A percentile compares a stretch with the other conserved stretches of the same genome.
phyloP scores from a whole-genome alignment of 2,329 filamentous ascomycete genomes.

The Colletotrichum sansevieriae region DNA sequence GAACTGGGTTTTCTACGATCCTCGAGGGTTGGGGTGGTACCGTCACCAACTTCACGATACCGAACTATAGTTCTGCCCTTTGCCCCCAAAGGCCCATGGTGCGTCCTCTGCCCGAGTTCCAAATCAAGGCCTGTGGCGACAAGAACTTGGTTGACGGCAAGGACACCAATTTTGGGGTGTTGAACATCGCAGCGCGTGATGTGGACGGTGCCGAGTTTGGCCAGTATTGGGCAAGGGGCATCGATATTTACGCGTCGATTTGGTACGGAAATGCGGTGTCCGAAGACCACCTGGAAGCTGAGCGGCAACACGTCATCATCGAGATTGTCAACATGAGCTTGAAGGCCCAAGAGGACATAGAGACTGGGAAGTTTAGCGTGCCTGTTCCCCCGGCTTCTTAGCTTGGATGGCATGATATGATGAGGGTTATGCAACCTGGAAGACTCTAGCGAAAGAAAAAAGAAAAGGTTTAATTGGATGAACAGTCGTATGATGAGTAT shows the following conservation, averaged over 20 bases:
- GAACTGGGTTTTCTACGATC: conserved; percentile 43
- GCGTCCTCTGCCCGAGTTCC: conserved; percentile 44
- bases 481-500: too few species aligned
- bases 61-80: conserved; percentile 47
- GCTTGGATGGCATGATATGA: not conserved
- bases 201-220: conserved; percentile 30
- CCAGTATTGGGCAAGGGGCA: conserved; percentile 6
- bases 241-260: conserved; percentile 45
- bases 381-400: conserved; percentile 16
- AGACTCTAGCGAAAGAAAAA: too few species aligned
- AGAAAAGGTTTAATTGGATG: too few species aligned
- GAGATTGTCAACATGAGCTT: conserved; percentile 44
- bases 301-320: conserved; percentile 45
- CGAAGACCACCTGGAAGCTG: conserved; percentile 44
- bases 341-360: conserved; percentile 42
- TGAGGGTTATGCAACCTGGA: too few species aligned
- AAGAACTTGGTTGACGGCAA: conserved; percentile 42
- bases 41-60: conserved; percentile 53
- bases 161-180: conserved; percentile 43
- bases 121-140: conserved; percentile 46
- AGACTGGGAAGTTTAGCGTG: conserved; percentile 20
- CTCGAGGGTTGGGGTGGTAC: conserved; percentile 50
- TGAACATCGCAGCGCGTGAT: conserved; percentile 44
- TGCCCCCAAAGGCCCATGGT: conserved; percentile 50
- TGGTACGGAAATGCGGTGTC: conserved; percentile 44